A percentile compares a stretch with the other conserved stretches of the same genome.
Evolutionary conservation across 352 stramenopile genomes (phyloP).

Genomic region (Pythium sp.): DNA sequence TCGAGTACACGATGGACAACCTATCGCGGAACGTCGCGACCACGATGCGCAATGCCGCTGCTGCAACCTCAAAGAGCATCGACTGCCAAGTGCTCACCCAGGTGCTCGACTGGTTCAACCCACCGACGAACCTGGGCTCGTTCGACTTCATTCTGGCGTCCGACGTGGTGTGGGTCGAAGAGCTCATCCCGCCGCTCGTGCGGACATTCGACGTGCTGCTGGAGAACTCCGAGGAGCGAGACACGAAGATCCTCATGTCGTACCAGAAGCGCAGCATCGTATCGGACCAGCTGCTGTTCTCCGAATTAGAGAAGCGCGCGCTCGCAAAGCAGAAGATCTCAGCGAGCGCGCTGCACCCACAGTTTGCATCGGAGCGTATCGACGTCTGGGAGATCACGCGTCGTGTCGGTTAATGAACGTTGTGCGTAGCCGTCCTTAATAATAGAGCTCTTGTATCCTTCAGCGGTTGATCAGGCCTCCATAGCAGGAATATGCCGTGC

Average conservation of each 20-base stretch:
- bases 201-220: constrained; percentile 59
- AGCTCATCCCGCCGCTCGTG: constrained; percentile 85
- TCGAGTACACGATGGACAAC: constrained; percentile 87
- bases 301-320: constrained; percentile 34
- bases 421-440: neutral
- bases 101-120: constrained; percentile 73
- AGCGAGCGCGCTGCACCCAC: constrained; percentile 17
- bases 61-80: constrained; percentile 1
- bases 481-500: neutral
- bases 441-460: neutral
- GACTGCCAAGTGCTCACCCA: constrained; percentile 20
- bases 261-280: constrained; percentile 65
- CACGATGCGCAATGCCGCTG: constrained; percentile 32
- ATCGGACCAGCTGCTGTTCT: constrained; percentile 61
- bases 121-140: constrained; percentile 42
- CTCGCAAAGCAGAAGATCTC: constrained; percentile 16
- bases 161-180: constrained; percentile 90
- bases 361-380: constrained; percentile 16
- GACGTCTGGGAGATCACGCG: constrained; percentile 20
- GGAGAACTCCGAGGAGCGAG: constrained; percentile 23
- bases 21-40: constrained; percentile 48
- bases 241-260: constrained; percentile 59
- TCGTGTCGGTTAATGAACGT: neutral
- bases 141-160: constrained; percentile 86
- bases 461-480: neutral